Conservation (phyloP, 441 rosid genomes). For the Pelargonium fulgidum region DNA sequence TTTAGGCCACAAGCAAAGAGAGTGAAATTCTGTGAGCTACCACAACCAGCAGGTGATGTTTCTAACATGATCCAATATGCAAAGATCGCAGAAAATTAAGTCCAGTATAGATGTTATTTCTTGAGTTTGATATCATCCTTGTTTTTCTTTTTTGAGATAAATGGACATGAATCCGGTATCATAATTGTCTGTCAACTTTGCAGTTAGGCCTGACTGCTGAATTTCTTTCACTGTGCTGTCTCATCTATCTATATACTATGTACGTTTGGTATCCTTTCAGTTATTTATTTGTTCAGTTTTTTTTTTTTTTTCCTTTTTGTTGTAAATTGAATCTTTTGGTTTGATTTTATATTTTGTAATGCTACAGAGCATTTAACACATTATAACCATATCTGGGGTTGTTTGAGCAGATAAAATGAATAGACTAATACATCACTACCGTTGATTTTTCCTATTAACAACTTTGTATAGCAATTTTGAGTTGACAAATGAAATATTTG, state of each 20-base stretch:
- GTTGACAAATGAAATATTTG: not conserved
- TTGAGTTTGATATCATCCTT: too few species aligned
- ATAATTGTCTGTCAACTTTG: too few species aligned
- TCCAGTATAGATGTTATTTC: too few species aligned
- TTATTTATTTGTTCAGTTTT: not conserved
- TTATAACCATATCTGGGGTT: not conserved
- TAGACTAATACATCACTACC: not conserved
- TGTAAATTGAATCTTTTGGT: not conserved
- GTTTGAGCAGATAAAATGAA: not conserved
- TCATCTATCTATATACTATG: not conserved
- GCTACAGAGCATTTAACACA: not conserved
- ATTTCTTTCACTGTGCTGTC: not conserved
- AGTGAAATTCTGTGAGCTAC: too few species aligned
- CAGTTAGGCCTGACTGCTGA: not conserved
- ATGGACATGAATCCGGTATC: too few species aligned
- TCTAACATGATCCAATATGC: too few species aligned
- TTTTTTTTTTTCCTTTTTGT: too few species aligned
- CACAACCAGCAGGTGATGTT: too few species aligned
- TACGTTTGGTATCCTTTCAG: not conserved
- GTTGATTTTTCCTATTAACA: not conserved
- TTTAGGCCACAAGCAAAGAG: too few species aligned
- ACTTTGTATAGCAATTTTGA: slow-evolving; percentile 3
- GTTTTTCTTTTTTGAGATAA: too few species aligned
- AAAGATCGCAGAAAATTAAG: too few species aligned
- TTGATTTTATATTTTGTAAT: not conserved